Percentiles rank a stretch among this genome's conserved stretches.
Evolutionary conservation across 148 eudicot genomes (phyloP).

Genomic region (Camellia lanceoleosa): DNA sequence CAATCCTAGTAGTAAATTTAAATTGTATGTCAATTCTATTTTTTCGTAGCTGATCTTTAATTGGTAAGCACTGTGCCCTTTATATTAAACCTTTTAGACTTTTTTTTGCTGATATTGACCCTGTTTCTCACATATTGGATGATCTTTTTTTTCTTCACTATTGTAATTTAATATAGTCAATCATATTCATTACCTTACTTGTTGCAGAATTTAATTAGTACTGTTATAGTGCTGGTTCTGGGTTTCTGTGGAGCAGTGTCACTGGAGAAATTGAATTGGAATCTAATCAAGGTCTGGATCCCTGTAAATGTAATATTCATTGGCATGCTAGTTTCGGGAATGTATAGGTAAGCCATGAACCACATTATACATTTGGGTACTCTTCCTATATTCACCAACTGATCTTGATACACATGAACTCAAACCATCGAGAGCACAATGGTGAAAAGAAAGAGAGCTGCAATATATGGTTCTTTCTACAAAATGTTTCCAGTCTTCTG

Average conservation of each 20-base stretch:
- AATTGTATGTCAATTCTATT: background rate
- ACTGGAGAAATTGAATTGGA: constrained; percentile 70
- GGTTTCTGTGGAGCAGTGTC: constrained; percentile 51
- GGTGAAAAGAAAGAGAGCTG: background rate
- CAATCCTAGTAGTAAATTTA: background rate
- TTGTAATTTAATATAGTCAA: background rate
- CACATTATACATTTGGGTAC: background rate
- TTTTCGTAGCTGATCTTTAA: background rate
- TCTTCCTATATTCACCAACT: background rate
- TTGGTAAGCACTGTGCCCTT: background rate
- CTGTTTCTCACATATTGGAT: constrained; percentile 9
- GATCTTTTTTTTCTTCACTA: background rate
- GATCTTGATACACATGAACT: constrained; percentile 1
- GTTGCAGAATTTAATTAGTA: constrained; percentile 76
- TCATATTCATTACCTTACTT: constrained; percentile 4
- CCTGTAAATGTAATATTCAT: constrained; percentile 82
- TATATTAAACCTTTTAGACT: background rate
- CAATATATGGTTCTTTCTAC: background rate
- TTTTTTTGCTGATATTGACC: background rate
- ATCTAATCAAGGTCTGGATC: constrained; percentile 74
- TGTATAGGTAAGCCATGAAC: constrained; percentile 62
- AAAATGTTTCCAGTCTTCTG: background rate
- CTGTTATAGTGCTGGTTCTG: constrained; percentile 53
- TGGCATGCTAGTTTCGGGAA: constrained; percentile 89
- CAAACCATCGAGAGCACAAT: background rate